These are phyloP conservation scores for Xanthoconium stramineum DNA, from an alignment of 768 basidiomycete species.

Conservation along the genomic window DNA sequence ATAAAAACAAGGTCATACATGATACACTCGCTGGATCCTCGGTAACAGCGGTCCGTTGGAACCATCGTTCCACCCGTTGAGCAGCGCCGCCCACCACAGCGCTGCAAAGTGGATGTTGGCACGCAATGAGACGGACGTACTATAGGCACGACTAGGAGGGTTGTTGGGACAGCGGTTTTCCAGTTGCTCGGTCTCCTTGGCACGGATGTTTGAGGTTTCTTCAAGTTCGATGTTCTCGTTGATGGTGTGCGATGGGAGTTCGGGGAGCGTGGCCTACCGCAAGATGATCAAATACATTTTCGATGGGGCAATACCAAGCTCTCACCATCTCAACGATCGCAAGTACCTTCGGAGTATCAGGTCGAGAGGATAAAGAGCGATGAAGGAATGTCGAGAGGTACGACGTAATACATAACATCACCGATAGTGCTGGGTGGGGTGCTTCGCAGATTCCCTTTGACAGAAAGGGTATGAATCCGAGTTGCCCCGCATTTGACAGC, in stretches of 20 bases:
- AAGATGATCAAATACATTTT: not conserved
- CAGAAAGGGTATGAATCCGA: too few species aligned
- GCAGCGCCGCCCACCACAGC: slow-evolving; percentile 2
- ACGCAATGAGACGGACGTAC: not conserved
- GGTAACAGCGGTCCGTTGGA: slow-evolving; percentile 8
- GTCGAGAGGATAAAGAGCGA: too few species aligned
- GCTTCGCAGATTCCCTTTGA: too few species aligned
- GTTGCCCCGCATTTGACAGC: too few species aligned
- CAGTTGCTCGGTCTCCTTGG: not conserved
- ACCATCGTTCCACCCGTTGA: slow-evolving; percentile 11
- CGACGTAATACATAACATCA: too few species aligned
- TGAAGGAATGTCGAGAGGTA: too few species aligned
- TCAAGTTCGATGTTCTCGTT: not conserved
- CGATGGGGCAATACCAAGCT: too few species aligned
- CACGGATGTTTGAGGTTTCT: not conserved
- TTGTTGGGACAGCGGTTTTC: not conserved
- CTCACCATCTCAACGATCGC: not conserved
- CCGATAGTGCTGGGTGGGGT: too few species aligned
- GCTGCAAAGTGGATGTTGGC: slow-evolving; percentile 7
- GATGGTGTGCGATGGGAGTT: not conserved
- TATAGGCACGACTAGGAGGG: not conserved
- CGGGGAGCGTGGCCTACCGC: not conserved
- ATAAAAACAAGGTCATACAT: not conserved
- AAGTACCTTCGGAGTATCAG: not conserved
- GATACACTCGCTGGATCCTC: slow-evolving; percentile 6